Evolutionary conservation across 306 rosid genomes (phyloP), one percentile per base, ranked within the genome.

Genomic region (Astragalus membranaceus): DNA sequence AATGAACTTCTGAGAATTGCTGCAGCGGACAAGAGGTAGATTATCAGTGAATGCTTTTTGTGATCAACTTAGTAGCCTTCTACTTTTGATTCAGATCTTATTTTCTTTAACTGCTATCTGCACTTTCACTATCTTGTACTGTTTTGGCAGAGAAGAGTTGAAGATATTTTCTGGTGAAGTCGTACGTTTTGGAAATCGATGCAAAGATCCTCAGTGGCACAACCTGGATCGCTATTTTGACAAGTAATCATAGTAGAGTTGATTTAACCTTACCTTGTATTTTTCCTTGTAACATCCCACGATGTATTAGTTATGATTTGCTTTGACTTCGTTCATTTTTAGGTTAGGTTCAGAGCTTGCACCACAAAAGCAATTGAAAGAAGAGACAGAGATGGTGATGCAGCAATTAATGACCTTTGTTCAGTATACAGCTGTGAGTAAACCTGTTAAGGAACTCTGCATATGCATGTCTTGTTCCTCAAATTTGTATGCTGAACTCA

Each of bases 141-240:
- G 57, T 80, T 79, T 78, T 85, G 84, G 75, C 99, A 95, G 99
- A 83, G 97, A 95, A 76, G 97, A 95, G 67, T 81, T 95, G 80
- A 87, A 84, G 80, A 81, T 91, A 49, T 95, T 95, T 81, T 82
- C 90, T 4, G 90, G 97, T 54, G 99, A 95, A 86, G 97, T 95
- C 75, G 96, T 95, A 33, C 97, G 99, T 16, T 95, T 95, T 79
- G 99, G 99, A 76, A 95, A 95, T 86, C 96, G 93, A 64, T 95
- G 99, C 73, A 91, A 89, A 85, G 97, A 95, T 86, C 99, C 99
- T 77, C 99, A 95, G 66, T 95, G 99, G 99, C 99, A 95, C 79
- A 82, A 95, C 73, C 80, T 95, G 76, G 82, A 95, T 72, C 93
- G 99, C 81, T 95, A 89, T 79, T 95, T 95, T 78, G 95, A 89